Base-by-base conservation (phyloP, 139 green algal genomes). In the Gonium pectorale region DNA sequence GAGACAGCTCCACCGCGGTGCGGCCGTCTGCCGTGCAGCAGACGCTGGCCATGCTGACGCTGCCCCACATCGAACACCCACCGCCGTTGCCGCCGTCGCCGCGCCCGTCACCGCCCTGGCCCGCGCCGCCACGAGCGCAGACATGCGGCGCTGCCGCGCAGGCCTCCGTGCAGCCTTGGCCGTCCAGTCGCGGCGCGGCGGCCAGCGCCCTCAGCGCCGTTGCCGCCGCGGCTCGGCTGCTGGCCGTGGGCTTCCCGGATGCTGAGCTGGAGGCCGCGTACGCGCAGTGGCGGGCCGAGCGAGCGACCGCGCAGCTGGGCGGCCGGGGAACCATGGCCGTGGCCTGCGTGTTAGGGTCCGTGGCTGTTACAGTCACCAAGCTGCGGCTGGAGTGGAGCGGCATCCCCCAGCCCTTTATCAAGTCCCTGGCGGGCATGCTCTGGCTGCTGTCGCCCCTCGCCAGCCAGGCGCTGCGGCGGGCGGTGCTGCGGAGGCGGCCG, bases 371-470 rank as follows among this genome's bases (percentile, higher is more conserved):
- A 5, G 69, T 51, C 13, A 78, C 69, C 3, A 78, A 51, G 69
- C 11, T 44, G 44, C 69, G 69, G 9, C 22, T 78, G 44, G 69
- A 63, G 17, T 3, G 43, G 69, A 21, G 63, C 69, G 69, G 69
- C 46, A 78, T 78, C 31, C 21, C 35, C 15, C 69, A 51, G 69
- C 69, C 69, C 5, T 6, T 78, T 26, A 2, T 78, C 2, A 78
- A 78, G 46, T 44, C 69, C 1, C 69, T 78, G 69, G 69, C 69
- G 69, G 69, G 69, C 15, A 78, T 78, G 69, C 69, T 78, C 15
- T 78, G 69, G 69, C 69, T 78, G 44, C 27, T 44, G 13, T 63
- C 69, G 44, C 69, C 69, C 9, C 43, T 63, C 44, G 69, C 69
- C 44, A 44, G 44, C 9, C 69, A 78, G n/a, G 63, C 11, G n/a